Base-by-base conservation (phyloP, 805 yeast species). In the Yarrowia osloensis region DNA sequence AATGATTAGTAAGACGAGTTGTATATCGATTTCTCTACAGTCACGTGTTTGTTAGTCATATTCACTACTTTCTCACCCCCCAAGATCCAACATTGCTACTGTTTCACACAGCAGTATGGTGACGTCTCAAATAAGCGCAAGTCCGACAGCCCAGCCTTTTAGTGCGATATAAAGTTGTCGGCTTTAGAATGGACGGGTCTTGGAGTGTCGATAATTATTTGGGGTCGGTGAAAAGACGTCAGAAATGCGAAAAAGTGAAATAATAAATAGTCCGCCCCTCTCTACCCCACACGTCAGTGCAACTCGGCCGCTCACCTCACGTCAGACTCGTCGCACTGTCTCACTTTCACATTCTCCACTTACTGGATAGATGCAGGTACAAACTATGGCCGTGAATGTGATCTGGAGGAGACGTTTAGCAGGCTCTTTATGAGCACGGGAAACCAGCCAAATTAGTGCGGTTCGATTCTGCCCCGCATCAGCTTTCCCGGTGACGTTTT, bases 261-360 rank as follows among this genome's bases (percentile, higher is more conserved):
- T 22, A 42, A 40, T 19, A 40, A 13, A 35, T 4, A 9, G 12
- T 1, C 13, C 17, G 19, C 29, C 49, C 28, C 29, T 13, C 49
- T n/a, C 35, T 47, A 28, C 54, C 54, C 54, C 54, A 47, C 54
- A 47, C 54, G 54, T 47, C 49, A 22, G 4, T 15, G 15, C 17
- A 11, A 37, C 21, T n/a, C 42, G 42, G 21, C 21, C 46, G 26
- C 17, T 17, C 4, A 15, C 22, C 24, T 9, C 50, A 24, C 29
- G 19, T 4, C 29, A 12, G 4, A 15, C 9, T 22, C 46, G 46
- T 13, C 19, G 15, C 4, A 28, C 31, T 47, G 52, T 47, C 52
- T 47, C 52, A 47, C 54, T 47, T 47, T 47, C 54, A 47, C 54
- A 47, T 47, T 47, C 52, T 47, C 54, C 21, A 28, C 54, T 17